A percentile compares a stretch with the other conserved stretches of the same genome.
Conservation (phyloP, 164 flowering plant species). For the Litsea cubeba region DNA sequence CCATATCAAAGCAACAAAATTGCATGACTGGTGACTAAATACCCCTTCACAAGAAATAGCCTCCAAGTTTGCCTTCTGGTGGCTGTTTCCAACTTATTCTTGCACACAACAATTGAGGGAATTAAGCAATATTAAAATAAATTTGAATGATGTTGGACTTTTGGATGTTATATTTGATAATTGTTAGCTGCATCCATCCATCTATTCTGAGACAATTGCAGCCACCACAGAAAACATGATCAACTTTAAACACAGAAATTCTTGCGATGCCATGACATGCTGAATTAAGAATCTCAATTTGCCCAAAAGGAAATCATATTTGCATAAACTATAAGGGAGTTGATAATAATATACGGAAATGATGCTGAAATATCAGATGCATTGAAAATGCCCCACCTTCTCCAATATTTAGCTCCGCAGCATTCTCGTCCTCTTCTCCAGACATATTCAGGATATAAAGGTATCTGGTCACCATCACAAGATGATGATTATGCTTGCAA, state of each 20-base stretch:
- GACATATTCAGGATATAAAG: conserved; percentile 45
- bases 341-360: neutral
- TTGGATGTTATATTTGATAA: neutral
- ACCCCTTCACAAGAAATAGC: neutral
- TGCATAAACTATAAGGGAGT: neutral
- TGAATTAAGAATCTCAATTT: neutral
- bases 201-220: neutral
- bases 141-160: neutral
- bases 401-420: conserved; percentile 94
- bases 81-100: too few species aligned
- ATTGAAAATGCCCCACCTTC: conserved; percentile 45
- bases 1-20: neutral
- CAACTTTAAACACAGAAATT: neutral
- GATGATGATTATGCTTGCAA: neutral
- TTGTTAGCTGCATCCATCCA: neutral
- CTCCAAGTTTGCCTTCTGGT: neutral
- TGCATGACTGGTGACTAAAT: neutral
- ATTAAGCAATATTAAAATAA: too few species aligned
- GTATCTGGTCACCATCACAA: neutral
- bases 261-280: neutral
- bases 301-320: neutral
- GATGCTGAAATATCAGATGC: neutral
- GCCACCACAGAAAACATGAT: neutral
- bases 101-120: too few species aligned
- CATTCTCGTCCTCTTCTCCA: conserved; percentile 95